Conservation (phyloP, 2,329 filamentous ascomycete genomes). For the Colletotrichum sp. region DNA sequence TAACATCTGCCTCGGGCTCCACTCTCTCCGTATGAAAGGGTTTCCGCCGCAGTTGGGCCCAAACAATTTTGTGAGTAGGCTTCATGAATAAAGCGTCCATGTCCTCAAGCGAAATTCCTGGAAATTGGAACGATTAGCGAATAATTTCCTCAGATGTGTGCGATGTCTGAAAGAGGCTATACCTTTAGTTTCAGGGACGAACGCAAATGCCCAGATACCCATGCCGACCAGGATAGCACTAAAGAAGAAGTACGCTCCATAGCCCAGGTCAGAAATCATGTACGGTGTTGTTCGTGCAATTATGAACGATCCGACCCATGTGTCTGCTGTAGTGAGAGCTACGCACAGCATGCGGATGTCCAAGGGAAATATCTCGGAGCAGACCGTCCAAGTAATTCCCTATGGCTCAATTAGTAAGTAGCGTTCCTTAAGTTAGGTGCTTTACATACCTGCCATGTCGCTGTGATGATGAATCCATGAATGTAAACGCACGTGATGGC, state of each 20-base stretch:
- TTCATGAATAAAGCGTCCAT: constrained; percentile 43
- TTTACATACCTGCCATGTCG: constrained; percentile 40
- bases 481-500: constrained; percentile 52
- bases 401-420: constrained; percentile 31
- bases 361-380: constrained; percentile 50
- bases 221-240: constrained; percentile 49
- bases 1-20: neutral
- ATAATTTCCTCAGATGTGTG: neutral
- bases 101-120: constrained; percentile 49
- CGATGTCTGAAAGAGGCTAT: constrained; percentile 11
- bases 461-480: constrained; percentile 42
- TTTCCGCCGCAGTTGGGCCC: constrained; percentile 22
- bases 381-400: constrained; percentile 47
- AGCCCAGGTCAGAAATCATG: constrained; percentile 45
- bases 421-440: rapidly evolving
- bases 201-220: constrained; percentile 52
- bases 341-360: constrained; percentile 40
- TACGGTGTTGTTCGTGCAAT: constrained; percentile 42
- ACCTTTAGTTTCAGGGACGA: constrained; percentile 58
- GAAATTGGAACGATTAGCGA: neutral
- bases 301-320: constrained; percentile 44
- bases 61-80: constrained; percentile 37
- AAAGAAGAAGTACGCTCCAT: constrained; percentile 60
- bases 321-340: constrained; percentile 36
- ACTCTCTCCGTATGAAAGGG: neutral